Percentiles rank a stretch among this genome's conserved stretches.
These are phyloP conservation scores for Pseudotsuga menziesii DNA, from an alignment of 75 land plant genomes.

Conservation along the genomic window DNA sequence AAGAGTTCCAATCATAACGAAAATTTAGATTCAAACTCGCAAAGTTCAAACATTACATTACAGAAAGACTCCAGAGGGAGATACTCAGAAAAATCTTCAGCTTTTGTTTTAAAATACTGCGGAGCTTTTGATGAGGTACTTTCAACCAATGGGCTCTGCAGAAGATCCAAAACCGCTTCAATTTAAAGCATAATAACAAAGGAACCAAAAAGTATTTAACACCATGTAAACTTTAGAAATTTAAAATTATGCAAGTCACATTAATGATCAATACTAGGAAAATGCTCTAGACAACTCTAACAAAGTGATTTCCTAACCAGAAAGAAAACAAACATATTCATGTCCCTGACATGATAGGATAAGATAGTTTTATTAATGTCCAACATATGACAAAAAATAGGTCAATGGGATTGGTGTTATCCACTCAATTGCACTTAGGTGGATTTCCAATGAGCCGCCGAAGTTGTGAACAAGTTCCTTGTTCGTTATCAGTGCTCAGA, in stretches of 20 bases:
- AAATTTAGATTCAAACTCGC: not conserved
- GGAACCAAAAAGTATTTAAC: too few species aligned
- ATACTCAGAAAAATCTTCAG: conserved; percentile 1
- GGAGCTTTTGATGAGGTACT: not conserved
- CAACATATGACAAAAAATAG: too few species aligned
- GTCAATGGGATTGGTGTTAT: too few species aligned
- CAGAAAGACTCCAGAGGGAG: not conserved
- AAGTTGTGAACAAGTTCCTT: too few species aligned
- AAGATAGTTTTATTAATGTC: too few species aligned
- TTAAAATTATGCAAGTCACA: not conserved
- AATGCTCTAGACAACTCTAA: not conserved
- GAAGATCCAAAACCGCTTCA: too few species aligned
- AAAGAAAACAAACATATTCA: not conserved
- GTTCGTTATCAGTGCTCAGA: too few species aligned
- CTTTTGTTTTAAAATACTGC: not conserved
- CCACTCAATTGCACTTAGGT: too few species aligned
- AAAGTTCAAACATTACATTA: not conserved
- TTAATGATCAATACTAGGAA: not conserved
- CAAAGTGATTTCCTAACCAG: not conserved
- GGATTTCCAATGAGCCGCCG: too few species aligned
- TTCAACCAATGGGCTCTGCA: not conserved
- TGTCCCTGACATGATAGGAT: too few species aligned
- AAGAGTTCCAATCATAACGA: not conserved
- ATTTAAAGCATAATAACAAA: too few species aligned
- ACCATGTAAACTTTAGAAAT: too few species aligned